Percentiles rank a stretch among this genome's conserved stretches.
These are phyloP conservation scores for Ophiocordyceps sinensis DNA, from an alignment of 2,329 filamentous ascomycete genomes.

Conservation along the genomic window DNA sequence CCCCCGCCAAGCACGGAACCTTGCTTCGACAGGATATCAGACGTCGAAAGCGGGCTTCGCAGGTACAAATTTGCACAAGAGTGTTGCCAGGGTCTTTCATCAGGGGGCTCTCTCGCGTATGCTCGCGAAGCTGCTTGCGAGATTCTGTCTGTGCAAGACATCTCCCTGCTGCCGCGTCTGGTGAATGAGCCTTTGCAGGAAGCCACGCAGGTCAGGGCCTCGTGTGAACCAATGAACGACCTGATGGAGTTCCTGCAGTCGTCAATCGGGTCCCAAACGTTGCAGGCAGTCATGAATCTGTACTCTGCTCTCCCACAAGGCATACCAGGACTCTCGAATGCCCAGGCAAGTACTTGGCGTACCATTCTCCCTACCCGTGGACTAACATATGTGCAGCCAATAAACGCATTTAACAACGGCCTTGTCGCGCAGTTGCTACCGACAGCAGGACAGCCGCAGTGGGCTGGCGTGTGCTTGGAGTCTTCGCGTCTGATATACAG, in stretches of 20 bases:
- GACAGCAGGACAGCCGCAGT: conserved; percentile 20
- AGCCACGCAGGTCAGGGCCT: conserved; percentile 1
- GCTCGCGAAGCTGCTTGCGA: conserved; percentile 26
- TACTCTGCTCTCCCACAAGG: conserved; percentile 18
- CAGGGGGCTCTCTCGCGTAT: conserved; percentile 9
- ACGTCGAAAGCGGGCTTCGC: conserved; percentile 34
- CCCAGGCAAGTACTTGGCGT: conserved; percentile 4
- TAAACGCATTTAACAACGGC: conserved; percentile 46
- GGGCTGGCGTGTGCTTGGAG: conserved; percentile 39
- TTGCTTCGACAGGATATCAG: conserved; percentile 25
- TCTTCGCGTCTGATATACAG: conserved; percentile 28
- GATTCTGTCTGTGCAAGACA: conserved; percentile 31
- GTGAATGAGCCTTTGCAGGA: conserved; percentile 9
- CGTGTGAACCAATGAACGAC: conserved; percentile 8
- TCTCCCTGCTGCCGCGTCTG: conserved; percentile 21
- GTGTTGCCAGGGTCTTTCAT: conserved; percentile 13
- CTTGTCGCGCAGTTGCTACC: conserved; percentile 33
- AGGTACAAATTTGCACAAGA: conserved; percentile 27
- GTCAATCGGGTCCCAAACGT: conserved; percentile 11
- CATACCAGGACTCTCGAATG: conserved; percentile 18
- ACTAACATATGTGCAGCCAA: conserved; percentile 22
- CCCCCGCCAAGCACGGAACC: conserved; percentile 17
- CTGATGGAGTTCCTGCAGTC: conserved; percentile 18
- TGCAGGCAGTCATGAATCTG: conserved; percentile 19
- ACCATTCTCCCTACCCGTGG: too few relatives aligned